phyloP scores from a whole-genome alignment of 306 rosid genomes.

The Pyrus pyrifolia region DNA sequence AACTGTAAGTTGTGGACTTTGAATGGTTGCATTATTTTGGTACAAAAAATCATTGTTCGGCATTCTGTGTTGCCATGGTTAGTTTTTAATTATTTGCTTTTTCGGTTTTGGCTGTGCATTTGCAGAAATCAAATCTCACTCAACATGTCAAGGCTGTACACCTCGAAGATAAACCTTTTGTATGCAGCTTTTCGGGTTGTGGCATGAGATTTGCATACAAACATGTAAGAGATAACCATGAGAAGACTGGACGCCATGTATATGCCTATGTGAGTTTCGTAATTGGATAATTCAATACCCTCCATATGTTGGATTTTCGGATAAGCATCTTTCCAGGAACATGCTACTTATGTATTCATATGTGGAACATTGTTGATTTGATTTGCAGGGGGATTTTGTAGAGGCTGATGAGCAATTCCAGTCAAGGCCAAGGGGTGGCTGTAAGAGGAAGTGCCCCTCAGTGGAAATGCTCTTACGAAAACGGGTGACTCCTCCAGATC shows the following conservation, averaged over 20 bases:
- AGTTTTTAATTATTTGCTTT: background rate
- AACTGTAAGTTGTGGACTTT: constrained; percentile 36
- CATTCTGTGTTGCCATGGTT: background rate
- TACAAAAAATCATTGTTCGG: background rate
- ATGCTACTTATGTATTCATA: background rate
- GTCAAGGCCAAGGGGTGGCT: constrained; percentile 76
- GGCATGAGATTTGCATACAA: constrained; percentile 83
- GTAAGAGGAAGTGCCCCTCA: constrained; percentile 57
- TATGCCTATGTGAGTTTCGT: constrained; percentile 46
- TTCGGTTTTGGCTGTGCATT: background rate
- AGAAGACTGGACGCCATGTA: constrained; percentile 51
- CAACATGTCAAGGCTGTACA: constrained; percentile 75
- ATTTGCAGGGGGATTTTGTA: constrained; percentile 72
- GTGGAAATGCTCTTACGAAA: constrained; percentile 68
- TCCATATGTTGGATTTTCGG: background rate
- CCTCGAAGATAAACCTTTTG: constrained; percentile 44
- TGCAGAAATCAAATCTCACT: constrained; percentile 71
- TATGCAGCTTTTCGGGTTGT: constrained; percentile 68
- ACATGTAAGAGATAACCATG: constrained; percentile 85
- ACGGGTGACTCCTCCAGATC: constrained; percentile 61
- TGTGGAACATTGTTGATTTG: background rate
- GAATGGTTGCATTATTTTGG: background rate
- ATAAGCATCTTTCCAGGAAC: background rate
- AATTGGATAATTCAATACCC: background rate
- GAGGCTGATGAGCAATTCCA: constrained; percentile 62